Conservation (phyloP, 768 basidiomycete species). For the Strobilomyces dryophilus region DNA sequence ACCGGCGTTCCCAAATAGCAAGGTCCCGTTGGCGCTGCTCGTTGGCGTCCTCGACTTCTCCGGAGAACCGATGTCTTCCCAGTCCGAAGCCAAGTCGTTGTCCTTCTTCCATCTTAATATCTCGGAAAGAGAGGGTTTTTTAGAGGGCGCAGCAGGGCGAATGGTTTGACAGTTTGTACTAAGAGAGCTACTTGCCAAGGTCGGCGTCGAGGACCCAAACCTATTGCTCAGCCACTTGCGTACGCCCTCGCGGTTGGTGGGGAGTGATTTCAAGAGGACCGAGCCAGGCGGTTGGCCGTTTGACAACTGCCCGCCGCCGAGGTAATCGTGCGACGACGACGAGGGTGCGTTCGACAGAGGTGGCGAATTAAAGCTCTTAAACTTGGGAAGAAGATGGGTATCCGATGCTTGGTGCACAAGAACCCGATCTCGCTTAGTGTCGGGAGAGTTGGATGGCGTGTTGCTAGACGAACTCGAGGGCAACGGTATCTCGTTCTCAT, state of each 20-base stretch:
- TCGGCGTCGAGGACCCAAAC: conserved; percentile 43
- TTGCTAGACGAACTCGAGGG: conserved; percentile 48
- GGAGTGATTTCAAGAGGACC: conserved; percentile 46
- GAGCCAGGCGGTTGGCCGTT: conserved; percentile 32
- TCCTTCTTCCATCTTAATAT: conserved; percentile 55
- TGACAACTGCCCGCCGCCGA: conserved; percentile 31
- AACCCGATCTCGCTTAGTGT: conserved; percentile 53
- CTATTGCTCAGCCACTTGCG: conserved; percentile 74
- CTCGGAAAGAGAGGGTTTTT: conserved; percentile 68
- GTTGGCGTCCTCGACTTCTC: conserved; percentile 48
- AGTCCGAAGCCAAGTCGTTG: conserved; percentile 52
- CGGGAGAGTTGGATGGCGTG: conserved; percentile 47
- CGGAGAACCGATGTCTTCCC: conserved; percentile 55
- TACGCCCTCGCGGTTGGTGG: conserved; percentile 73
- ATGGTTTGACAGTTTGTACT: conserved; percentile 31
- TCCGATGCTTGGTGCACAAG: conserved; percentile 70
- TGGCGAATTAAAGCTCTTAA: conserved; percentile 38
- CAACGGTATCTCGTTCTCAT: conserved; percentile 41
- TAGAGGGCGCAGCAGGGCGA: conserved; percentile 40
- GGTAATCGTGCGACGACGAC: conserved; percentile 50
- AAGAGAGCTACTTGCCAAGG: conserved; percentile 35
- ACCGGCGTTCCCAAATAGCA: conserved; percentile 23
- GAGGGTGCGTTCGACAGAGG: conserved; percentile 41
- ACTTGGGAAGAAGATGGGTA: conserved; percentile 56
- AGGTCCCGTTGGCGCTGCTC: conserved; percentile 38